Evolutionary conservation across 2,329 filamentous ascomycete species (phyloP).

Genomic region (Sarocladiaceae sp.): DNA sequence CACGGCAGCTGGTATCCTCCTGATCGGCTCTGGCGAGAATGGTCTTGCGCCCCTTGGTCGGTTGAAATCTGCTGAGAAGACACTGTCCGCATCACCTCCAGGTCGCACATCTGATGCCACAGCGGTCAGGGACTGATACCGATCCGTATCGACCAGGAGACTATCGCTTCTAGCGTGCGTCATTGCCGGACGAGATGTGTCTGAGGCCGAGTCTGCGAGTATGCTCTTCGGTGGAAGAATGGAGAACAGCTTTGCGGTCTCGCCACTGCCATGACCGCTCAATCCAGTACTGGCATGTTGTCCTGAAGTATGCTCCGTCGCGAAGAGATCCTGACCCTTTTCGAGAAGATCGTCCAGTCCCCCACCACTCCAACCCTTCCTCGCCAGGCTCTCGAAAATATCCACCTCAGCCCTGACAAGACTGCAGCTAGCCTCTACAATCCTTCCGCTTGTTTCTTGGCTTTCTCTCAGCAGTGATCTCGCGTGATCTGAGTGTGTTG

Average conservation of each 20-base stretch:
- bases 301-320: slow-evolving; percentile 25
- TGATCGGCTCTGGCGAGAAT: slow-evolving; percentile 55
- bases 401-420: slow-evolving; percentile 66
- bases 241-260: slow-evolving; percentile 52
- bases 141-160: slow-evolving; percentile 42
- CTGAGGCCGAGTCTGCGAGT: slow-evolving; percentile 46
- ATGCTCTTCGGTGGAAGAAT: slow-evolving; percentile 62
- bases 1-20: slow-evolving; percentile 35
- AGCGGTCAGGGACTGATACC: slow-evolving; percentile 55
- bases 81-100: slow-evolving; percentile 41
- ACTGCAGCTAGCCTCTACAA: slow-evolving; percentile 61
- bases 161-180: slow-evolving; percentile 48
- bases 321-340: slow-evolving; percentile 58
- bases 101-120: slow-evolving; percentile 29
- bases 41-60: slow-evolving; percentile 50
- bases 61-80: slow-evolving; percentile 51
- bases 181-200: slow-evolving; percentile 22
- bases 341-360: slow-evolving; percentile 64
- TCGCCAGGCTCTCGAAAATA: slow-evolving; percentile 62
- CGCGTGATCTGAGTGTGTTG: slow-evolving; percentile 57
- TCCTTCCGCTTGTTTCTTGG: slow-evolving; percentile 58
- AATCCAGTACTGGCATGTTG: slow-evolving; percentile 17
- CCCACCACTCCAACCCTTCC: slow-evolving; percentile 65
- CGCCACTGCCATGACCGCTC: slow-evolving; percentile 27
- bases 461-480: slow-evolving; percentile 56